phyloP scores from a whole-genome alignment of 768 basidiomycete species.

The Mycena galericulata region DNA sequence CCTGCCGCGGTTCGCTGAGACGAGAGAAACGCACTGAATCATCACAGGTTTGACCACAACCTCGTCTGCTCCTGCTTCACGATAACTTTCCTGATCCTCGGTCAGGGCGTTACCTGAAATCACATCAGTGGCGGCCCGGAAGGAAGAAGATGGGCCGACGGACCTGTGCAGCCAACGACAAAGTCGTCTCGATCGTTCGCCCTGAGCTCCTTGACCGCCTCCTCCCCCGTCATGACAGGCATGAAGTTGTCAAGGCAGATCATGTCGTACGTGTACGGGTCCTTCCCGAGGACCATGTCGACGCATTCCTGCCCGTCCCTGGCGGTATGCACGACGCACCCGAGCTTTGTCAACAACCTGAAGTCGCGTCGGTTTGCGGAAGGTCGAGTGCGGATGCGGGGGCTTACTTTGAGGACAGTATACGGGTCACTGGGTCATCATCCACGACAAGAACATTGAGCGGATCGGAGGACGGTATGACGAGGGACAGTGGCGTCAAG shows the following conservation, averaged over 20 bases:
- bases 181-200: constrained; percentile 47
- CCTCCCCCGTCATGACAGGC: constrained; percentile 48
- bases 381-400: background rate
- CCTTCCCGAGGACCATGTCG: constrained; percentile 44
- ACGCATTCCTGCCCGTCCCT: constrained; percentile 51
- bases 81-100: constrained; percentile 48
- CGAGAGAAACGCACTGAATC: constrained; percentile 28
- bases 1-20: background rate
- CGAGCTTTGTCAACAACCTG: constrained; percentile 50
- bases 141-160: background rate
- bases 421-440: constrained; percentile 52
- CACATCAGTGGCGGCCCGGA: background rate
- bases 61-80: constrained; percentile 38
- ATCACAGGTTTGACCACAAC: constrained; percentile 40
- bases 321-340: constrained; percentile 51
- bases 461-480: constrained; percentile 27
- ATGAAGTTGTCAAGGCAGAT: constrained; percentile 55
- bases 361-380: background rate
- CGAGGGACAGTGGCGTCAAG: constrained; percentile 1
- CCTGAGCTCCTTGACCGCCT: constrained; percentile 48
- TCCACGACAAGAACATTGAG: constrained; percentile 46
- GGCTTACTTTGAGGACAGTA: constrained; percentile 29
- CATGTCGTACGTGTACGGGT: constrained; percentile 44
- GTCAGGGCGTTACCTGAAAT: constrained; percentile 36
- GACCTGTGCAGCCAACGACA: constrained; percentile 43